Conservation (phyloP, 2,329 filamentous ascomycete species). For the Thielaviopsis musarum region DNA sequence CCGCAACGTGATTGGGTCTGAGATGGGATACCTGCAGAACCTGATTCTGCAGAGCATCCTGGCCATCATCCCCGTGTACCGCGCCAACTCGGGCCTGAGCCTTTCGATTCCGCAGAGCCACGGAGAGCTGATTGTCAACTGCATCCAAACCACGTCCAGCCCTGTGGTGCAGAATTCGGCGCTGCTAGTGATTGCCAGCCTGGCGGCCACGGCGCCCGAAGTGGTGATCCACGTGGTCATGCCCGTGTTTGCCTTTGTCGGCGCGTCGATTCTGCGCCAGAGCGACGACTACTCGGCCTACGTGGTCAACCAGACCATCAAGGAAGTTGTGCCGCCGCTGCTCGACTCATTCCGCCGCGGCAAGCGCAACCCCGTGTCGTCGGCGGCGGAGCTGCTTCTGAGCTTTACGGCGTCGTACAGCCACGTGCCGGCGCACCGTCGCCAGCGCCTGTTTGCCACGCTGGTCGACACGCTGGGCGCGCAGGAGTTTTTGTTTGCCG, state of each 20-base stretch:
- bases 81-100: constrained; percentile 39
- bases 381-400: constrained; percentile 75
- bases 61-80: constrained; percentile 66
- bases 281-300: constrained; percentile 94
- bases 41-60: constrained; percentile 68
- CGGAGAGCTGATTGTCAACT: constrained; percentile 82
- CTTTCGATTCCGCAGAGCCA: constrained; percentile 58
- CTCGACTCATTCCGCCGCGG: constrained; percentile 72
- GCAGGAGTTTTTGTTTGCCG: constrained; percentile 72
- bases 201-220: constrained; percentile 78
- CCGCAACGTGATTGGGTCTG: constrained; percentile 63
- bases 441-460: constrained; percentile 67
- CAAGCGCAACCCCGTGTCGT: constrained; percentile 59
- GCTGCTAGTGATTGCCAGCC: constrained; percentile 67
- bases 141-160: constrained; percentile 78
- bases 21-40: constrained; percentile 79
- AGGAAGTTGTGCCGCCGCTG: constrained; percentile 81
- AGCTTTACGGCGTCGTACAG: constrained; percentile 95
- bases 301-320: constrained; percentile 88
- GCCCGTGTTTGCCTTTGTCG: constrained; percentile 99
- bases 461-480: constrained; percentile 72
- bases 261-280: constrained; percentile 74
- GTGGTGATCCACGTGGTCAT: constrained; percentile 92
- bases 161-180: constrained; percentile 89
- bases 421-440: constrained; percentile 78